Evolutionary conservation across 2,329 filamentous ascomycete genomes (phyloP).

Genomic region (Trichoderma gracile): DNA sequence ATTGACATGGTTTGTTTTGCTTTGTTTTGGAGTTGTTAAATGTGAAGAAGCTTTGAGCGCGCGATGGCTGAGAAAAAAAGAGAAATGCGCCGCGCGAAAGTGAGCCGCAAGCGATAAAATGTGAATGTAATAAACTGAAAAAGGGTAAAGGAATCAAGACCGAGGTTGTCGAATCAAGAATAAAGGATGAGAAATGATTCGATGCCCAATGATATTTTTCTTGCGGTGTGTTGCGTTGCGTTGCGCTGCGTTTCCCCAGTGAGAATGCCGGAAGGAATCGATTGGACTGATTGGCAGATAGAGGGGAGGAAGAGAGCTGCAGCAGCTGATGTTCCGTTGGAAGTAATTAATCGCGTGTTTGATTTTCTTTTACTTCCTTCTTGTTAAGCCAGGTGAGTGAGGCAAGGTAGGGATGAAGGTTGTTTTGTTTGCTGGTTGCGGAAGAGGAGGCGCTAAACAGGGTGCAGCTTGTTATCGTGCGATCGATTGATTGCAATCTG

Average conservation of each 20-base stretch:
- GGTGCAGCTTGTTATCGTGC: not conserved
- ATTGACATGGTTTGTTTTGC: constrained; percentile 30
- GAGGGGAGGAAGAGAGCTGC: not conserved
- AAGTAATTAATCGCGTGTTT: not conserved
- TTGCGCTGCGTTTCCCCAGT: constrained; percentile 1
- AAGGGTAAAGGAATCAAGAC: not conserved
- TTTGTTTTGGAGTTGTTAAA: not conserved
- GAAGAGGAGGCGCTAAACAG: not conserved
- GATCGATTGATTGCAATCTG: not conserved
- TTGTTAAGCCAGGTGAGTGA: too few relatives aligned
- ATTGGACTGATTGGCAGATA: constrained; percentile 11
- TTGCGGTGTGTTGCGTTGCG: constrained; percentile 20
- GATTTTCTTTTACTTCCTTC: not conserved
- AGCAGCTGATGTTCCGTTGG: not conserved
- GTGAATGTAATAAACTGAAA: not conserved
- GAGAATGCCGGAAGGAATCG: not conserved
- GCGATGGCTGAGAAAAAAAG: constrained; percentile 1
- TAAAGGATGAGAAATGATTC: constrained; percentile 1
- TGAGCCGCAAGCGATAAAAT: not conserved
- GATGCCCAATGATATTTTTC: constrained; percentile 15
- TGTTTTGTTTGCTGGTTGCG: not conserved
- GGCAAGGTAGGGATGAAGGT: too few relatives aligned
- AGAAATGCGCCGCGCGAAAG: not conserved
- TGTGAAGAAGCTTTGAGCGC: not conserved
- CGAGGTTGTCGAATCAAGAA: constrained; percentile 9